Percentiles rank a stretch among this genome's conserved stretches.
These are phyloP conservation scores for Alternaria panax DNA, from an alignment of 2,329 filamentous ascomycete genomes.

Conservation along the genomic window DNA sequence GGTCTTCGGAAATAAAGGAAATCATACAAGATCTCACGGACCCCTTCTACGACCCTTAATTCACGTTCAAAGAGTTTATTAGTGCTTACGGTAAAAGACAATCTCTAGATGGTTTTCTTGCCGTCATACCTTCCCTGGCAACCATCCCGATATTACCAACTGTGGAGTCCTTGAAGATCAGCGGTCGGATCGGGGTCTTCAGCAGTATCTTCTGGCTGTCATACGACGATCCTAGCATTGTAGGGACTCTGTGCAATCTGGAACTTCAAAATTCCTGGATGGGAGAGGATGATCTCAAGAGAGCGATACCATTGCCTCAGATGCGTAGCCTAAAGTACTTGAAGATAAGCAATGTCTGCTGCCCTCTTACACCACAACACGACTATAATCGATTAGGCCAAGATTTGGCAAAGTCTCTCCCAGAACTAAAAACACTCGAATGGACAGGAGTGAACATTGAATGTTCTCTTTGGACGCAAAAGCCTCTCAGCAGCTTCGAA, in stretches of 20 bases:
- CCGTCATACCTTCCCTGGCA: not conserved
- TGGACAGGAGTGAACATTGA: not conserved
- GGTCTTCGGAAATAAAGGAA: not conserved
- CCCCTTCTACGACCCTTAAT: not conserved
- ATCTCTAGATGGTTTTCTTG: not conserved
- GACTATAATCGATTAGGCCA: not conserved
- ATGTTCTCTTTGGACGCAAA: not conserved
- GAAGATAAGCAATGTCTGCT: not conserved
- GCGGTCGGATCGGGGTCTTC: too few species aligned
- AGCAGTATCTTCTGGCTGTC: not conserved
- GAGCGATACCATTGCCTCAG: not conserved
- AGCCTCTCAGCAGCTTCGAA: not conserved
- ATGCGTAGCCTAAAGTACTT: not conserved
- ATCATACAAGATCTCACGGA: not conserved
- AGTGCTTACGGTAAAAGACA: not conserved
- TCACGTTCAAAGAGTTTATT: not conserved
- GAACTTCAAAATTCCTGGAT: not conserved
- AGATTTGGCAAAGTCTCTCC: not conserved
- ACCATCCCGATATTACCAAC: not conserved
- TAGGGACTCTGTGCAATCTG: not conserved
- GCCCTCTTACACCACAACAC: not conserved
- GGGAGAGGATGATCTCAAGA: not conserved
- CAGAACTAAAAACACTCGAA: not conserved
- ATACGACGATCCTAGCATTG: not conserved
- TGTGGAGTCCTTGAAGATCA: not conserved